Evolutionary conservation across 192 early-diverging fungal genomes (phyloP).

Genomic region (Phlyctochytrium planicorne): DNA sequence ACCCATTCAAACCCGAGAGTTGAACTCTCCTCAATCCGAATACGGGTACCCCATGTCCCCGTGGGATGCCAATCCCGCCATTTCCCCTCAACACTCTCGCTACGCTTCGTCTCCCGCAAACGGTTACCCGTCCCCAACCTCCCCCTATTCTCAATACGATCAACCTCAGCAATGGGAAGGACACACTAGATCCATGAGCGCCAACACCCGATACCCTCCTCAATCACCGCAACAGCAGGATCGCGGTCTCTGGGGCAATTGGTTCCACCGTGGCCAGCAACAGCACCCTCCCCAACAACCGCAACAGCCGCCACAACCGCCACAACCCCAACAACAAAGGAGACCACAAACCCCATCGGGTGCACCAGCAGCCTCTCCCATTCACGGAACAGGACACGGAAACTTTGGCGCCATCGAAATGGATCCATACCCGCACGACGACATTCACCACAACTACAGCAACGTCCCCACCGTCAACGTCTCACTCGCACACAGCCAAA

Average conservation of each 20-base stretch:
- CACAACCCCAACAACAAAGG: not conserved
- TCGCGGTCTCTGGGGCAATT: no score
- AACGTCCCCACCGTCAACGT: slow-evolving; percentile 8
- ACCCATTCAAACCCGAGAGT: not conserved
- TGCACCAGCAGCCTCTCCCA: not conserved
- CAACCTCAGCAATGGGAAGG: no score
- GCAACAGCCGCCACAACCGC: not conserved
- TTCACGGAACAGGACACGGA: not conserved
- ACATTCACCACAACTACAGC: not conserved
- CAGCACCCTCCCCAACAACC: not conserved
- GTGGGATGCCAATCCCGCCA: no score
- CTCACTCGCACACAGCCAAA: not conserved
- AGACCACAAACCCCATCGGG: not conserved
- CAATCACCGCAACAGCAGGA: no score
- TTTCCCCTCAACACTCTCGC: not conserved
- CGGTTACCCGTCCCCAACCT: not conserved
- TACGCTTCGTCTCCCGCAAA: not conserved
- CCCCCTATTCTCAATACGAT: not conserved
- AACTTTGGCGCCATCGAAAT: not conserved
- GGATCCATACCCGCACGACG: not conserved
- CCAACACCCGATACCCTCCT: not conserved
- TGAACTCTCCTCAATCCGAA: not conserved
- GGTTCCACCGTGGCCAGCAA: not conserved
- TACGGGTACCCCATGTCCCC: not conserved
- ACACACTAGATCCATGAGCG: not conserved